Evolutionary conservation across 768 basidiomycete species (phyloP), one percentile per base, ranked within the genome.

Genomic region (Psilocybe tampanensis): DNA sequence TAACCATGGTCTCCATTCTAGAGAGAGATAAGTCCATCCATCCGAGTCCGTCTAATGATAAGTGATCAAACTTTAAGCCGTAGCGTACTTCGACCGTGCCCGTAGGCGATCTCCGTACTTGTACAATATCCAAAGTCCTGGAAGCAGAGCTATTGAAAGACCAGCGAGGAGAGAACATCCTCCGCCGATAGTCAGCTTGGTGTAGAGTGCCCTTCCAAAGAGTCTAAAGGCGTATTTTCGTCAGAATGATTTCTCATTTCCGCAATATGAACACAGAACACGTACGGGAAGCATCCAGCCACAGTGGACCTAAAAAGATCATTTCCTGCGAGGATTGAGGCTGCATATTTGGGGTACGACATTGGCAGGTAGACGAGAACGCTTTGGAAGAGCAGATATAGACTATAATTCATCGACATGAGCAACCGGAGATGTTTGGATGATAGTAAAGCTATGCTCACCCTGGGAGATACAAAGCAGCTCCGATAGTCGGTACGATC

Each of bases 391-490:
- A 47, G 45, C 21, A 52, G 42, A 26, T 39, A 52, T n/a, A 52
- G n/a, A 11, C 47, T 48, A 48, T 33, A 6, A 17, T 18, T 8
- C 5, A 15, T 47, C 29, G 26, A 23, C 24, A 15, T 33, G 4
- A 29, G 4, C 18, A 29, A 29, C 18, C 18, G 29, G 47, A 4
- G 21, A 32, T 29, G 15, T 48, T 19, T 3, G 12, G 26, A n/a
- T n/a, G n/a, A 32, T 48, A 29, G 9, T 9, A 5, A 29, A 9
- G 9, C 5, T 29, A 29, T 9, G 26, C 47, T n/a, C 26, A 48
- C 47, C 51, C 51, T 26, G 51, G 51, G n/a, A 52, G 23, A 52
- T 52, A 52, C 22, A 52, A 43, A 17, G 51, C 51, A 18, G 51
- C 51, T 8, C 51, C 51, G 26, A 52, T 52, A 2, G 51, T 52